These are phyloP conservation scores for Apiotrichum brassicae DNA, from an alignment of 1,284 basidiomycete species.

Conservation along the genomic window DNA sequence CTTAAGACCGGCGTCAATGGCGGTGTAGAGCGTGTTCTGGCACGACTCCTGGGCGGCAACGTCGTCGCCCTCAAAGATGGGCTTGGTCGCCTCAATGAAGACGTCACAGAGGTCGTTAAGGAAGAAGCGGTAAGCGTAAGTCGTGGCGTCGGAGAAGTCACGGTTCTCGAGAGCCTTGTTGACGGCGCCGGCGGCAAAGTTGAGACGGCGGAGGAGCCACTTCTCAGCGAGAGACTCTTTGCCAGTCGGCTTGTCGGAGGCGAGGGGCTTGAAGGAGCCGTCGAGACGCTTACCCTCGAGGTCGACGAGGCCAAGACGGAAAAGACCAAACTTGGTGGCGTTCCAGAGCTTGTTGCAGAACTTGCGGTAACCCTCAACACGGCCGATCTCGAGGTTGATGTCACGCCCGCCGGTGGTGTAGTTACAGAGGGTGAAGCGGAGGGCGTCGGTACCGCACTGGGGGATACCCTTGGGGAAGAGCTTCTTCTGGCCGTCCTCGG, in stretches of 20 bases:
- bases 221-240: constrained; percentile 86
- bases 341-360: constrained; percentile 99
- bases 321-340: constrained; percentile 96
- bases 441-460: constrained; percentile 94
- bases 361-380: constrained; percentile 98
- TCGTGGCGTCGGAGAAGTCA: constrained; percentile 90
- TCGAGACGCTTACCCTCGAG: constrained; percentile 42
- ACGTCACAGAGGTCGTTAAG: constrained; percentile 97
- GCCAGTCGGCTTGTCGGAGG: constrained; percentile 69
- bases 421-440: constrained; percentile 90
- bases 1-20: constrained; percentile 81
- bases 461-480: constrained; percentile 99
- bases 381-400: constrained; percentile 90
- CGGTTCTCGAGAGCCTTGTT: constrained; percentile 71
- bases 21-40: constrained; percentile 93
- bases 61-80: constrained; percentile 75
- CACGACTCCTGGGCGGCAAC: constrained; percentile 65
- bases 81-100: constrained; percentile 98
- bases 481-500: constrained; percentile 94
- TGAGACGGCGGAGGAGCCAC: constrained; percentile 94
- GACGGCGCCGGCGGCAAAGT: constrained; percentile 68
- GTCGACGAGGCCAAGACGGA: constrained; percentile 66
- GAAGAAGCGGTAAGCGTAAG: constrained; percentile 88
- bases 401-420: constrained; percentile 84
- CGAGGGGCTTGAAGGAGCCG: constrained; percentile 67